Conservation (phyloP, 768 basidiomycete genomes). For the Boletus huronensis region DNA sequence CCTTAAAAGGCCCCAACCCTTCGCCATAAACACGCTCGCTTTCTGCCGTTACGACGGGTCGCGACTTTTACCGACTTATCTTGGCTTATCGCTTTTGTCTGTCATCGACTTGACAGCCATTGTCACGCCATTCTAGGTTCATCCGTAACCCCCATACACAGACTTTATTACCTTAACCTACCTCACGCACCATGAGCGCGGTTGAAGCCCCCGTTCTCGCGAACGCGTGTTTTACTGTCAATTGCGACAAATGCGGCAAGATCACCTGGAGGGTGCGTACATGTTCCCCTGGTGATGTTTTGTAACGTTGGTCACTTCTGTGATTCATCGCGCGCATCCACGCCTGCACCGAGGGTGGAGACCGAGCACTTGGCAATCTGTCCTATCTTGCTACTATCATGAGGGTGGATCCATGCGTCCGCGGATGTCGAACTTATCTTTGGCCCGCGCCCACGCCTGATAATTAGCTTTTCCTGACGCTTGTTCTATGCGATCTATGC, state of each 20-base stretch:
- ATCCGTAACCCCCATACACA: conserved; percentile 10
- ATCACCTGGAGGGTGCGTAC: conserved; percentile 64
- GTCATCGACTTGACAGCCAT: conserved; percentile 8
- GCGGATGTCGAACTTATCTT: conserved; percentile 17
- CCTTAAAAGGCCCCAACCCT: background rate
- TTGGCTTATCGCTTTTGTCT: background rate
- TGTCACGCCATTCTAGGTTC: conserved; percentile 21
- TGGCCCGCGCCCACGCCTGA: conserved; percentile 3
- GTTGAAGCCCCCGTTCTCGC: conserved; percentile 35
- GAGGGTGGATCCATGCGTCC: conserved; percentile 11
- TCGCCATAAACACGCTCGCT: background rate
- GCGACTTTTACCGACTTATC: background rate
- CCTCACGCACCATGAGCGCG: conserved; percentile 23
- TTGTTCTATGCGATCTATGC: background rate
- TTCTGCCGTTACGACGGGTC: conserved; percentile 7
- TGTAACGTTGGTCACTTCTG: conserved; percentile 14
- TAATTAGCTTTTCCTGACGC: background rate
- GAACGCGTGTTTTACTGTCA: conserved; percentile 53
- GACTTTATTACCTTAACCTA: conserved; percentile 36
- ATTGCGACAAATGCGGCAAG: conserved; percentile 63
- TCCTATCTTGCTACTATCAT: conserved; percentile 4
- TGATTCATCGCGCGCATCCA: conserved; percentile 20
- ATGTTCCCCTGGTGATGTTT: conserved; percentile 27
- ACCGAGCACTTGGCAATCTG: conserved; percentile 7
- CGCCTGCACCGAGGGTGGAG: conserved; percentile 12